phyloP scores from a whole-genome alignment of 768 basidiomycete species.

The Boletus sp. region DNA sequence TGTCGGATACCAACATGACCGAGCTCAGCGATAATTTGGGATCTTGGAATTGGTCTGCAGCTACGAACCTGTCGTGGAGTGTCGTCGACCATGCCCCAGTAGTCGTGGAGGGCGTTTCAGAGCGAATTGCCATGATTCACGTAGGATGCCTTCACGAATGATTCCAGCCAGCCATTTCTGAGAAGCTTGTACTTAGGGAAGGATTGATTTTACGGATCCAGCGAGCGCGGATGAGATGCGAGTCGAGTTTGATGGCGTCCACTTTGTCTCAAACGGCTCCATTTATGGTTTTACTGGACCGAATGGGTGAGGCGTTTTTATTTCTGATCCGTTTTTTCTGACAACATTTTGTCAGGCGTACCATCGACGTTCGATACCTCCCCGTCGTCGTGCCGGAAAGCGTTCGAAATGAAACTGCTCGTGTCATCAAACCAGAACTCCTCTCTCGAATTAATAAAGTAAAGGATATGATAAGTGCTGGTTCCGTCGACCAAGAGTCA shows the following conservation, averaged over 20 bases:
- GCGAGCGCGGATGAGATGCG: slow-evolving; percentile 55
- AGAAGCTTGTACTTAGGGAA: slow-evolving; percentile 47
- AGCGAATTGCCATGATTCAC: slow-evolving; percentile 59
- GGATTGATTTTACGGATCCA: slow-evolving; percentile 61
- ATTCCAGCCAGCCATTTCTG: slow-evolving; percentile 2
- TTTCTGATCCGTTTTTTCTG: not conserved
- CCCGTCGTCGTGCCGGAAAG: slow-evolving; percentile 62
- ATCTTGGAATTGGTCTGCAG: slow-evolving; percentile 69
- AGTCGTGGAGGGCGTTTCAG: slow-evolving; percentile 36
- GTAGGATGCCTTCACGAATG: slow-evolving; percentile 40
- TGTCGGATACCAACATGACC: slow-evolving; percentile 51
- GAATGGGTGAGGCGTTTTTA: slow-evolving; percentile 45
- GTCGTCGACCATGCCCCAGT: slow-evolving; percentile 57
- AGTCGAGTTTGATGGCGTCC: slow-evolving; percentile 75
- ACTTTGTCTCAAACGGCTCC: slow-evolving; percentile 69
- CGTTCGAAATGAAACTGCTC: slow-evolving; percentile 56
- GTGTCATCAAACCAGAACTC: slow-evolving; percentile 59
- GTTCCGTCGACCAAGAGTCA: slow-evolving; percentile 56
- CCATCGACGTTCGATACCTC: slow-evolving; percentile 64
- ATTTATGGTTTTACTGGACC: slow-evolving; percentile 75
- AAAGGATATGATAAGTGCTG: slow-evolving; percentile 63
- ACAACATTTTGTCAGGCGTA: slow-evolving; percentile 37
- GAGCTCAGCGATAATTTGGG: slow-evolving; percentile 47
- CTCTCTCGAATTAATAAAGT: slow-evolving; percentile 55
- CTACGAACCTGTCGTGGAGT: slow-evolving; percentile 62